Evolutionary conservation across 495 filamentous ascomycete species (phyloP), one percentile per base, ranked within the genome.

Genomic region (Penicillium cinerascens): DNA sequence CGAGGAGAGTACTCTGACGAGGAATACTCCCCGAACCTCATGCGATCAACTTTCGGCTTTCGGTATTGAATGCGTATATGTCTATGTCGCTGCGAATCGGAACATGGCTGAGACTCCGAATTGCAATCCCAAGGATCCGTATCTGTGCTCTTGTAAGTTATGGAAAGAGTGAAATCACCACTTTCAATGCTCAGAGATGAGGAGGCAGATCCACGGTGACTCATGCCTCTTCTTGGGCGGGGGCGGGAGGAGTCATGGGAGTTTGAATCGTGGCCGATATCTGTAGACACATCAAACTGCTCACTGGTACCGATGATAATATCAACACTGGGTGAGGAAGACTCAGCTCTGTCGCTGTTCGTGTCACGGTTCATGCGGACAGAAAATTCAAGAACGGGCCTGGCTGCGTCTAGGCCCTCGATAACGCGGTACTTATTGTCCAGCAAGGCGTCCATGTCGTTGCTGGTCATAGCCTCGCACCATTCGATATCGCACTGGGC

Each of bases 401-500:
- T 10, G 20, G 10, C n/a, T 1, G 15, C 39, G n/a, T 35, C 26
- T 25, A 54, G 9, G 20, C 57, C 50, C 22, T 60, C 57, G 15
- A 63, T 44, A 0, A 1, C 5, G 1, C 17, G 39, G 27, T 44
- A 43, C 0, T 25, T 8, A 0, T 23, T 39, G 2, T 27, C 16
- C 5, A 22, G 3, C 10, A 13, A 33, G 3, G 22, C 11, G 6
- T 47, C 21, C 13, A 6, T 4, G 21, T 17, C n/a, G 8, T n/a
- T 6, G 1, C 17, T 8, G 15, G 18, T 35, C 0, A 39, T 8
- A 11, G 39, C 51, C 5, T 18, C n/a, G 0, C 17, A 29, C 51
- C 56, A 47, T 15, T 62, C 45, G 1, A 18, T 22, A 11, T 53
- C 44, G 20, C 60, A 63, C 17, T 61, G 50, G 2, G 42, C 27